Conservation (phyloP, 1,284 basidiomycete species). For the Boletus subluridellus region DNA sequence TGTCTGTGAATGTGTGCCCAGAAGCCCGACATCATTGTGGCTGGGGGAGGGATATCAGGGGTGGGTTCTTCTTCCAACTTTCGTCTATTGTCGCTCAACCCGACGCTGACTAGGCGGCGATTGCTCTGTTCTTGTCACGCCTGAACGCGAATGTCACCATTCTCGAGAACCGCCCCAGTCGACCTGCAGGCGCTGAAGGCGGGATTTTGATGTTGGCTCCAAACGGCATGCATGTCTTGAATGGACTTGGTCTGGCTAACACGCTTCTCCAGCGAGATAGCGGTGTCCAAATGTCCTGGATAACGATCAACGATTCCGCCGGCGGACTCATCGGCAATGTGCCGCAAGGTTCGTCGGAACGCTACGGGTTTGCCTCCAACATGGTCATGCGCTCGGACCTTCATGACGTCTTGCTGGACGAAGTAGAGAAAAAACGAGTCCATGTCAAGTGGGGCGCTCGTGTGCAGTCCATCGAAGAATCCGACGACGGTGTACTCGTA, state of each 20-base stretch:
- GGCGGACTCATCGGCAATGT: constrained; percentile 26
- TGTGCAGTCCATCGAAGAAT: constrained; percentile 27
- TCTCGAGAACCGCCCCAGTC: constrained; percentile 24
- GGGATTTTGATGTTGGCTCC: constrained; percentile 31
- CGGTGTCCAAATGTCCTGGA: constrained; percentile 20
- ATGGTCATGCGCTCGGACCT: constrained; percentile 32
- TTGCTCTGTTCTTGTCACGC: constrained; percentile 31
- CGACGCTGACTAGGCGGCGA: constrained; percentile 16
- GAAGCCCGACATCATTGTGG: constrained; percentile 22
- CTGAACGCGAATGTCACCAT: constrained; percentile 18
- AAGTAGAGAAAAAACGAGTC: constrained; percentile 23
- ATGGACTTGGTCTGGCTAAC: constrained; percentile 27
- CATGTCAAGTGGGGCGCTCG: constrained; percentile 27
- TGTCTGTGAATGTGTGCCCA: constrained; percentile 15
- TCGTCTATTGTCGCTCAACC: neutral
- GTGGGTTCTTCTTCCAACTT: constrained; percentile 13
- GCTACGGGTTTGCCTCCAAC: constrained; percentile 31
- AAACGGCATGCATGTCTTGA: constrained; percentile 32
- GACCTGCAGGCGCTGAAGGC: constrained; percentile 21
- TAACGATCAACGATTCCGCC: constrained; percentile 23
- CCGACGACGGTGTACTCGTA: constrained; percentile 26
- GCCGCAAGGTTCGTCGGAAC: constrained; percentile 29
- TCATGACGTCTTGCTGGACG: constrained; percentile 31
- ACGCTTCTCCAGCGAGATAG: constrained; percentile 25
- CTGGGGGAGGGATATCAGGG: constrained; percentile 28